Evolutionary conservation across 768 basidiomycete species (phyloP).

Genomic region (Mycena galericulata): DNA sequence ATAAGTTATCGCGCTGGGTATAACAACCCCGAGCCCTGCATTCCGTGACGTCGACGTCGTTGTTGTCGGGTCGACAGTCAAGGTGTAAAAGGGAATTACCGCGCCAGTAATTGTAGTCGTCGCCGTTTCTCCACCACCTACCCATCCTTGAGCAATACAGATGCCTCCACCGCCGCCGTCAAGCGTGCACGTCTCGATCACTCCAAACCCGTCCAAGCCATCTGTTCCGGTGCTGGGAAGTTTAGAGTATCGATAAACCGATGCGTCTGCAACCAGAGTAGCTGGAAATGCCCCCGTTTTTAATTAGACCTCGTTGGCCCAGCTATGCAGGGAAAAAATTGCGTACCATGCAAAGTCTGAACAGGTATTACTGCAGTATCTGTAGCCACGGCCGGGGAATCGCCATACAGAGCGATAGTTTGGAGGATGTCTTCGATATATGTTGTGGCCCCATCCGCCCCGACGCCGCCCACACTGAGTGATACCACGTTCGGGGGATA

Average conservation of each 20-base stretch:
- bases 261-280: constrained; percentile 12
- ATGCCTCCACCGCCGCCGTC: constrained; percentile 1
- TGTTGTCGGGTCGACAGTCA: background rate
- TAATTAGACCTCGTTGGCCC: too few relatives aligned
- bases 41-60: background rate
- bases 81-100: constrained; percentile 7
- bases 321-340: background rate
- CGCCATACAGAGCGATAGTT: constrained; percentile 1
- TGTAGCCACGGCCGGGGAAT: background rate
- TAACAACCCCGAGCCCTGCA: background rate
- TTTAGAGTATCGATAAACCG: constrained; percentile 1
- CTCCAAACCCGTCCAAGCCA: background rate
- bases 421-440: constrained; percentile 10
- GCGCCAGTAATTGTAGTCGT: constrained; percentile 10
- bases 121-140: background rate
- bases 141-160: constrained; percentile 6
- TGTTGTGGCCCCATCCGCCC: constrained; percentile 13
- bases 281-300: background rate
- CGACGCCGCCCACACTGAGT: constrained; percentile 5
- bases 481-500: constrained; percentile 6
- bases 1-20: too few relatives aligned
- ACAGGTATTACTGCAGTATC: background rate
- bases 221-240: background rate
- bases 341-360: background rate
- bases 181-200: constrained; percentile 13